phyloP scores from a whole-genome alignment of 2,329 filamentous ascomycete species.

The Aspergillus fumigatiaffinis region DNA sequence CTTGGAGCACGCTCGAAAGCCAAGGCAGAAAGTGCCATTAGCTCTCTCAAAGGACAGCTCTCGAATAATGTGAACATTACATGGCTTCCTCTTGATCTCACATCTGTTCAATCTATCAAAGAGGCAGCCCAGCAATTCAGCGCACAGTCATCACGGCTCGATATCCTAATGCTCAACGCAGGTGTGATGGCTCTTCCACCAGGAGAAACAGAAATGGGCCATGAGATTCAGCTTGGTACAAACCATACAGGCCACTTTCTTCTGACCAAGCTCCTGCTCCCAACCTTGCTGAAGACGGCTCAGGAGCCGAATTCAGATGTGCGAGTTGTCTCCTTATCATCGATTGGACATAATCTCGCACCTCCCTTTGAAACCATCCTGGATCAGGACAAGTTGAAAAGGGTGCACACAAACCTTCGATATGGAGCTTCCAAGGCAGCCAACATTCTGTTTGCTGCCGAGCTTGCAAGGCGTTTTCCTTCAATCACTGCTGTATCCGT shows the following conservation, averaged over 20 bases:
- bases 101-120: slow-evolving; percentile 30
- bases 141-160: slow-evolving; percentile 14
- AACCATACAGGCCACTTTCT: slow-evolving; percentile 39
- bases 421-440: slow-evolving; percentile 47
- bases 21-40: slow-evolving; percentile 11
- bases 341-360: slow-evolving; percentile 24
- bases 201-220: slow-evolving; percentile 31
- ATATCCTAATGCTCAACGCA: slow-evolving; percentile 40
- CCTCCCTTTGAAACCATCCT: slow-evolving; percentile 26
- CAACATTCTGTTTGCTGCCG: slow-evolving; percentile 26
- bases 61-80: slow-evolving; percentile 15
- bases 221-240: slow-evolving; percentile 39
- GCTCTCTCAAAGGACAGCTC: slow-evolving; percentile 11
- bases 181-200: slow-evolving; percentile 40
- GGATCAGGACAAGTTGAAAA: slow-evolving; percentile 26
- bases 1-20: slow-evolving; percentile 32
- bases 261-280: slow-evolving; percentile 33
- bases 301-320: slow-evolving; percentile 22
- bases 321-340: slow-evolving; percentile 27
- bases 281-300: slow-evolving; percentile 24
- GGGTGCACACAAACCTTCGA: slow-evolving; percentile 28
- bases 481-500: slow-evolving; percentile 38
- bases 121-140: too few species aligned
- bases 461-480: slow-evolving; percentile 29
- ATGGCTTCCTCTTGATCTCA: slow-evolving; percentile 38